phyloP scores from a whole-genome alignment of 2,329 filamentous ascomycete species.

The Monosporascus sp. region DNA sequence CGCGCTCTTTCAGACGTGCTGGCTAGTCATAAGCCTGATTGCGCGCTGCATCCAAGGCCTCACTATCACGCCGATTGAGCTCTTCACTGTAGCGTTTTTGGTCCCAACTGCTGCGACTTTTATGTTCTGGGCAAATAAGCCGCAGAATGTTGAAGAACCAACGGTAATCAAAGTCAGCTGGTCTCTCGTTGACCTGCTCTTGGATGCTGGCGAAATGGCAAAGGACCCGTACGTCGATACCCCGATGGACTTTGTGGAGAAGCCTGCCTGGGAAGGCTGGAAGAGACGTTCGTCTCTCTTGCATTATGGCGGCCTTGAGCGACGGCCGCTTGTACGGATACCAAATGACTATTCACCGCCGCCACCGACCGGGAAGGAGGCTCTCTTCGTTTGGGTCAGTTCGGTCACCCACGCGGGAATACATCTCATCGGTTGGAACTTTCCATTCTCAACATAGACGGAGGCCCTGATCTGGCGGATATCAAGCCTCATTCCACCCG shows the following conservation, averaged over 20 bases:
- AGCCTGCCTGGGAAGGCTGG: conserved; percentile 1
- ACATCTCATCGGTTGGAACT: neutral
- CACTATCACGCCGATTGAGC: conserved; percentile 7
- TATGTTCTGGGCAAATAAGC: conserved; percentile 12
- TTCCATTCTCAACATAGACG: neutral
- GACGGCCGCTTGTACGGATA: too few relatives aligned
- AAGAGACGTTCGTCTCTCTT: neutral
- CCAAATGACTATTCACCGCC: neutral
- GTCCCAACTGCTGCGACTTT: conserved; percentile 5
- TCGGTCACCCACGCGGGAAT: conserved; percentile 1
- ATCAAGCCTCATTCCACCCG: neutral
- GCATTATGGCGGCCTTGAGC: too few relatives aligned
- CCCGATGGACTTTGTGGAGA: conserved; percentile 3
- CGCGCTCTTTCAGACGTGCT: too few relatives aligned
- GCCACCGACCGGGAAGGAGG: neutral
- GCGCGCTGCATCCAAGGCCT: neutral
- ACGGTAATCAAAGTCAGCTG: neutral
- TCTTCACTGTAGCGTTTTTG: conserved; percentile 10
- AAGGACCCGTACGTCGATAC: neutral
- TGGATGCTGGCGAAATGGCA: neutral
- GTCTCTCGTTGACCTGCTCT: neutral
- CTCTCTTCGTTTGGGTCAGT: neutral
- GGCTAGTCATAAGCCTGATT: too few relatives aligned
- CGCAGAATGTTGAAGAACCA: conserved; percentile 6
- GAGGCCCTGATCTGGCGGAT: neutral